Conservation (phyloP, 805 yeast species). For the Vanderwaltozyma yarrowii region DNA sequence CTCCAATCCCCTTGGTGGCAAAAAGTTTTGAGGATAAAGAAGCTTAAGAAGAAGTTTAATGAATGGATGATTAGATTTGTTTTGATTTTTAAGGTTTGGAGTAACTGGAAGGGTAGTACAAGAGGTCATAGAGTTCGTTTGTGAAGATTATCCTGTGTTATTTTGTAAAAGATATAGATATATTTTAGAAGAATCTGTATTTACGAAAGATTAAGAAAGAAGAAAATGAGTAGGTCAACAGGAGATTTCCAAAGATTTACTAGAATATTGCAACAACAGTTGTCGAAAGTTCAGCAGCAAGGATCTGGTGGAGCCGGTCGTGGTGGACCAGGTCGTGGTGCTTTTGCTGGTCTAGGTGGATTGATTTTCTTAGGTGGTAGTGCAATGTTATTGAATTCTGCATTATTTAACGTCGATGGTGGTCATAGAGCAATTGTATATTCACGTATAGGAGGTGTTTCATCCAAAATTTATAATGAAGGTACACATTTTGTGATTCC, state of each 20-base stretch:
- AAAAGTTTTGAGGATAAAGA: constrained; percentile 10
- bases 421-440: constrained; percentile 96
- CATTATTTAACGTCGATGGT: constrained; percentile 88
- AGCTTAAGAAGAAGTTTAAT: constrained; percentile 33
- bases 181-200: no score
- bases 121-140: no score
- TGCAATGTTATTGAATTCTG: constrained; percentile 40
- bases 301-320: constrained; percentile 21
- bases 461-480: constrained; percentile 72
- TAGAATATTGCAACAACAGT: constrained; percentile 37
- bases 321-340: constrained; percentile 27
- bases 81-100: no score
- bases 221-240: constrained; percentile 24
- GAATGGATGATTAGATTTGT: constrained; percentile 22
- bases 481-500: constrained; percentile 94
- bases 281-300: constrained; percentile 32
- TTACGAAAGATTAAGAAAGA: no score
- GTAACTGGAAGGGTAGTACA: no score
- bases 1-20: not conserved
- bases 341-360: constrained; percentile 57
- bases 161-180: no score
- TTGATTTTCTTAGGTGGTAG: constrained; percentile 49
- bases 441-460: constrained; percentile 78
- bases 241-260: constrained; percentile 45
- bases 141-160: no score